Evolutionary conservation across 306 rosid genomes (phyloP).

Genomic region (Dalbergia cultrata): DNA sequence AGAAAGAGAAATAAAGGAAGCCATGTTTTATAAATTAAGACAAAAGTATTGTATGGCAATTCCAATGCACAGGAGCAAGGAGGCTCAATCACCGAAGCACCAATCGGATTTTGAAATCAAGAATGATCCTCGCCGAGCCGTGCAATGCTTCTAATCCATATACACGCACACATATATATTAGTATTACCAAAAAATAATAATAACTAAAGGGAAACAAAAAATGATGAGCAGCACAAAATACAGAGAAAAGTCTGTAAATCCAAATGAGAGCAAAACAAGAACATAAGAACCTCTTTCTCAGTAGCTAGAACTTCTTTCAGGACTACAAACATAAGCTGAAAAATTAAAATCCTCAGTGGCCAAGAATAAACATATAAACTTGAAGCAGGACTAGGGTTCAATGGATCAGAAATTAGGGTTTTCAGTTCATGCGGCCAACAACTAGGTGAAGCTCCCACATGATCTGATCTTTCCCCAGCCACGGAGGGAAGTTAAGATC

Average conservation of each 20-base stretch:
- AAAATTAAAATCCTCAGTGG: background rate
- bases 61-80: background rate
- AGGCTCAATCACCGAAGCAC: slow-evolving; percentile 51
- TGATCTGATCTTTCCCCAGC: slow-evolving; percentile 76
- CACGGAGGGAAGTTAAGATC: slow-evolving; percentile 77
- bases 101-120: slow-evolving; percentile 42
- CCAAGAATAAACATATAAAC: background rate
- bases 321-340: background rate
- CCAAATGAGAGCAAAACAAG: background rate
- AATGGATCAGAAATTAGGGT: slow-evolving; percentile 32
- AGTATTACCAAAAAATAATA: too few species aligned
- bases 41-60: background rate
- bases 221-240: background rate
- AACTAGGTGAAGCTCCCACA: slow-evolving; percentile 86
- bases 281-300: slow-evolving; percentile 7
- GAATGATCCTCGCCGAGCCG: slow-evolving; percentile 38
- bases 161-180: too few species aligned
- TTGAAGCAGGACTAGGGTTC: slow-evolving; percentile 23
- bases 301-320: background rate
- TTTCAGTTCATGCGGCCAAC: slow-evolving; percentile 52
- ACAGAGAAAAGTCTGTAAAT: background rate
- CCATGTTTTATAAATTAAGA: slow-evolving; percentile 21
- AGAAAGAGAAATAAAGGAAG: background rate
- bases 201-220: too few species aligned
- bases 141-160: background rate